These are phyloP conservation scores for Boletus edulis DNA, from an alignment of 768 basidiomycete genomes.

Conservation along the genomic window DNA sequence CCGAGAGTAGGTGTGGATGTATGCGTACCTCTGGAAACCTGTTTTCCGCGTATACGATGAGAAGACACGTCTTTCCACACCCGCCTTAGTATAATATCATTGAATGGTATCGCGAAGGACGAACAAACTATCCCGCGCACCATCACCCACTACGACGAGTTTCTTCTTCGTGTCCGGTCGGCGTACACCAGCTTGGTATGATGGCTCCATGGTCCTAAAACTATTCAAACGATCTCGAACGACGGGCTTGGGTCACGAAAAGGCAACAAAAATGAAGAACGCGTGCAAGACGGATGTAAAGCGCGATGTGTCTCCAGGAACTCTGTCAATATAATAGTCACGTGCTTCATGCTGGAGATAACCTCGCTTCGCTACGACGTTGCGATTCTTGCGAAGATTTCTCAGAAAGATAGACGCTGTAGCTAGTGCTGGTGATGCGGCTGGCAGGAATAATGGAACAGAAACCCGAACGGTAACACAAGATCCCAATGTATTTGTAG, in stretches of 20 bases:
- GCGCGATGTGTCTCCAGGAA: too few relatives aligned
- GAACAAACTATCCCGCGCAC: slow-evolving; percentile 44
- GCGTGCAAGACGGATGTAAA: neutral
- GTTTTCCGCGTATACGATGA: slow-evolving; percentile 96
- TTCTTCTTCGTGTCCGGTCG: slow-evolving; percentile 84
- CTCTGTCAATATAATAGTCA: too few relatives aligned
- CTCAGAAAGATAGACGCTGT: too few relatives aligned
- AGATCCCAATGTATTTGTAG: neutral
- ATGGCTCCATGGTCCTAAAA: slow-evolving; percentile 24
- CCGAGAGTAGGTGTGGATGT: neutral
- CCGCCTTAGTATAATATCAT: slow-evolving; percentile 51
- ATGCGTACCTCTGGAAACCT: slow-evolving; percentile 86
- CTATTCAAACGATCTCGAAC: neutral
- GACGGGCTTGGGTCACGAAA: neutral
- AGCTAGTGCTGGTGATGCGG: too few relatives aligned
- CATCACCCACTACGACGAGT: slow-evolving; percentile 86
- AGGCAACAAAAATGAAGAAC: slow-evolving; percentile 1
- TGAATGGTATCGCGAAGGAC: slow-evolving; percentile 26
- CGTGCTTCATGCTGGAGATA: too few relatives aligned
- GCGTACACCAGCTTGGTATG: slow-evolving; percentile 33
- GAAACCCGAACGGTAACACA: neutral
- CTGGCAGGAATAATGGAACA: neutral
- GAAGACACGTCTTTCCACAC: slow-evolving; percentile 91
- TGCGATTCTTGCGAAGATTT: too few relatives aligned
- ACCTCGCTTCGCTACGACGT: too few relatives aligned